Conservation (phyloP, 2,329 filamentous ascomycete species). For the Talaromyces funiculosus region DNA sequence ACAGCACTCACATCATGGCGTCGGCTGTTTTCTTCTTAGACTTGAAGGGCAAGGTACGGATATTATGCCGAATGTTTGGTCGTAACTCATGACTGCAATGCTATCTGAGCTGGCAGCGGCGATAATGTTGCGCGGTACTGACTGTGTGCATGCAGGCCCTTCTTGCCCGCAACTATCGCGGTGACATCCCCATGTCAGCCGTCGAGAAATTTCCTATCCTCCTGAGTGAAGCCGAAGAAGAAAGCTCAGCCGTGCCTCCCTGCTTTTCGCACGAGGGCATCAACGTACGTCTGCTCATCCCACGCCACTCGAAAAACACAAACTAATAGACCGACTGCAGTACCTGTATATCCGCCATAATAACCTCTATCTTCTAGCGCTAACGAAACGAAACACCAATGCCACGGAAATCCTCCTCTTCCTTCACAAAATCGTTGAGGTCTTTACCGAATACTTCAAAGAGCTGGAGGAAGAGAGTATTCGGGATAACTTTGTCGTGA, state of each 20-base stretch:
- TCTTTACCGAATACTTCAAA: slow-evolving; percentile 99
- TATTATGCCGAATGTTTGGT: neutral
- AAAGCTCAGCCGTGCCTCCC: slow-evolving; percentile 92
- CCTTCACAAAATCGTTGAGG: slow-evolving; percentile 95
- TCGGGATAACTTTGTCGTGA: slow-evolving; percentile 97
- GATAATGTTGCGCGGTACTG: neutral
- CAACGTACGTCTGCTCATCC: slow-evolving; percentile 60
- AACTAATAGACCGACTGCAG: slow-evolving; percentile 41
- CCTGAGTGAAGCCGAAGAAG: slow-evolving; percentile 96
- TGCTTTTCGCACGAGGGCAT: slow-evolving; percentile 99
- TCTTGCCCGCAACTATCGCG: slow-evolving; percentile 94
- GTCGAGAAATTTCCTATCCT: slow-evolving; percentile 97
- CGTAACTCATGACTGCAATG: neutral
- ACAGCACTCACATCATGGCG: slow-evolving; percentile 61
- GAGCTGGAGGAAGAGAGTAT: slow-evolving; percentile 98
- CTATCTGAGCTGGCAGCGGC: neutral
- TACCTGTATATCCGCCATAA: slow-evolving; percentile 99
- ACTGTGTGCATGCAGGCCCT: slow-evolving; percentile 64
- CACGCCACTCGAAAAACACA: neutral
- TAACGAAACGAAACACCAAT: slow-evolving; percentile 98
- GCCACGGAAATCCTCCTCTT: slow-evolving; percentile 97
- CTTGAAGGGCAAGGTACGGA: slow-evolving; percentile 92
- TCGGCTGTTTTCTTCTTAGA: slow-evolving; percentile 98
- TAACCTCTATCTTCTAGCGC: slow-evolving; percentile 94
- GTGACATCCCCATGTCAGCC: slow-evolving; percentile 97